Evolutionary conservation across 225 moss, liverwort and hornwort species (phyloP).

Genomic region (Antitrichia curtipendula): DNA sequence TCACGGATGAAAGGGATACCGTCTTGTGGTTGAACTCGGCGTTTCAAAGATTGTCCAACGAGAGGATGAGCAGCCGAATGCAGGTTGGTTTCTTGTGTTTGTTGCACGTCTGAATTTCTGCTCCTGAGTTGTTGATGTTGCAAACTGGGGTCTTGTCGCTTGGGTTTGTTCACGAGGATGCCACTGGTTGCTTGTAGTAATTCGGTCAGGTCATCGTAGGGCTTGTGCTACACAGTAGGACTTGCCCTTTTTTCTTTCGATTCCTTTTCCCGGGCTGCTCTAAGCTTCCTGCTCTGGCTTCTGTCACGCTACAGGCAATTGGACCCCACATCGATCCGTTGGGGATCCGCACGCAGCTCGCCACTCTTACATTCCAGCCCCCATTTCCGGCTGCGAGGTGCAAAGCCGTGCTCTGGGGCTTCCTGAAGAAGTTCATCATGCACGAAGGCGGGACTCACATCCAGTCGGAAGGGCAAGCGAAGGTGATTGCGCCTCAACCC

Average conservation of each 20-base stretch:
- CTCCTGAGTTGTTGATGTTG: not conserved
- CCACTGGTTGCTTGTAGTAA: not conserved
- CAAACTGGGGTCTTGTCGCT: not conserved
- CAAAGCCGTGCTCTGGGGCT: conserved; percentile 50
- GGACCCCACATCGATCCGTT: conserved; percentile 70
- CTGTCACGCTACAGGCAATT: conserved; percentile 10
- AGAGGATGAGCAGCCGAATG: conserved; percentile 39
- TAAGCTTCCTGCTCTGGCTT: not conserved
- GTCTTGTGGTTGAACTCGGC: conserved; percentile 62
- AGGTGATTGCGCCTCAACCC: conserved; percentile 42
- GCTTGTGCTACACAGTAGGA: not conserved
- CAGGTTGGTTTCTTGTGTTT: conserved; percentile 9
- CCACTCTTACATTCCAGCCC: conserved; percentile 31
- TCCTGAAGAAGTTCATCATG: conserved; percentile 60
- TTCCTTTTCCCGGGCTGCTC: not conserved
- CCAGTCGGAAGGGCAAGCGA: not conserved
- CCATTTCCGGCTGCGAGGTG: conserved; percentile 19
- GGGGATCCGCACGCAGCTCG: conserved; percentile 46
- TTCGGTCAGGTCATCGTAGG: not conserved
- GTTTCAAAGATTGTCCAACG: conserved; percentile 38
- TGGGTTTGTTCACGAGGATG: not conserved
- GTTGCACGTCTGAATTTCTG: not conserved
- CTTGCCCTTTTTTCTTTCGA: not conserved
- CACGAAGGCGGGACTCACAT: conserved; percentile 1
- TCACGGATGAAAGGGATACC: conserved; percentile 29